Conservation (phyloP, 2,329 filamentous ascomycete genomes). For the Teratosphaeria pseudoeucalypti region DNA sequence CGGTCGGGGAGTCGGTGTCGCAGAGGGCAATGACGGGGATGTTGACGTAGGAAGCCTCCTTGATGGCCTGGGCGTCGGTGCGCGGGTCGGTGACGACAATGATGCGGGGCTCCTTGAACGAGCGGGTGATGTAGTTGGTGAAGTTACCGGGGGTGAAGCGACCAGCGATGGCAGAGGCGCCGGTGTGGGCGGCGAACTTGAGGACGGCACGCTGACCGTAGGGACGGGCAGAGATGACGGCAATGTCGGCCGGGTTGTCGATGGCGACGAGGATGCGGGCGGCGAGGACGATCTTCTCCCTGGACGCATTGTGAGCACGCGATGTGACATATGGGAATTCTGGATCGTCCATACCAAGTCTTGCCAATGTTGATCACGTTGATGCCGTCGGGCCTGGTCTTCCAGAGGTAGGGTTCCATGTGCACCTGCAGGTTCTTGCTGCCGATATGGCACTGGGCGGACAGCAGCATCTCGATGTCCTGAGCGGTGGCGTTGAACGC, state of each 20-base stretch:
- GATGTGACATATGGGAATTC: background rate
- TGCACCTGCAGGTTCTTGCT: constrained; percentile 99
- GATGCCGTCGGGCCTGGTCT: constrained; percentile 96
- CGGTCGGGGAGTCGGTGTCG: constrained; percentile 98
- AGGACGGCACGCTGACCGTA: constrained; percentile 99
- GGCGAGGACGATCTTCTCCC: constrained; percentile 99
- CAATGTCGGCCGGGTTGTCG: constrained; percentile 98
- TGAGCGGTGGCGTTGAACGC: constrained; percentile 94
- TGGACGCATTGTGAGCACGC: constrained; percentile 28
- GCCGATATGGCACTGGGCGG: constrained; percentile 91
- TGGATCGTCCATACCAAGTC: constrained; percentile 68
- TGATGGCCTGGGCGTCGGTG: constrained; percentile 99
- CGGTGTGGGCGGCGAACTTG: constrained; percentile 98
- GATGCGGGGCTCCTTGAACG: constrained; percentile 99
- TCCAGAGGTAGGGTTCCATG: constrained; percentile 99
- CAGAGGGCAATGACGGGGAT: constrained; percentile 98
- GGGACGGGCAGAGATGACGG: constrained; percentile 98
- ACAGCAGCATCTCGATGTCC: constrained; percentile 99
- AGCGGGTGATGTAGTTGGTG: constrained; percentile 99
- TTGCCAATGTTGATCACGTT: constrained; percentile 99
- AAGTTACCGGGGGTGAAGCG: constrained; percentile 99
- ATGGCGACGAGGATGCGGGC: constrained; percentile 97
- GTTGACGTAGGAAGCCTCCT: constrained; percentile 99
- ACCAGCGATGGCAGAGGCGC: constrained; percentile 94
- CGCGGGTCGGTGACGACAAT: constrained; percentile 99